Conservation (phyloP, 2,329 filamentous ascomycete species). For the Sphaerulina vaccinii region DNA sequence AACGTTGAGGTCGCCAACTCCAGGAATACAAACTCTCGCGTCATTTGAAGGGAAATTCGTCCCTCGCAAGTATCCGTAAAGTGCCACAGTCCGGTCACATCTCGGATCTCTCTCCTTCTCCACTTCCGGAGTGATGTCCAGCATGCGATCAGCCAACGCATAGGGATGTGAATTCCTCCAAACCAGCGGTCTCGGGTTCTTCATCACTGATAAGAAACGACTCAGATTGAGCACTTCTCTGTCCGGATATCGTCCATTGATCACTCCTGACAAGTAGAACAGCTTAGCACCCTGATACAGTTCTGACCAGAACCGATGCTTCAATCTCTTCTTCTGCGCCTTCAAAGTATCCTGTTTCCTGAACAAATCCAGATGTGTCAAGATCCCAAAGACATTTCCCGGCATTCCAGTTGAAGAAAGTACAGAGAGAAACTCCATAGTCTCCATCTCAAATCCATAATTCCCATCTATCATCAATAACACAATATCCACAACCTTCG, state of each 20-base stretch:
- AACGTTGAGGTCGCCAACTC: conserved; percentile 84
- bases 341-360: conserved; percentile 88
- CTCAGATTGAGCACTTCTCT: conserved; percentile 94
- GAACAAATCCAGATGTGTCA: conserved; percentile 95
- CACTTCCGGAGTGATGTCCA: conserved; percentile 91
- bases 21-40: conserved; percentile 87
- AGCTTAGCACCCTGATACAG: conserved; percentile 95
- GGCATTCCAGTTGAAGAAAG: conserved; percentile 95
- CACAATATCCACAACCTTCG: conserved; percentile 96
- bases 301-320: conserved; percentile 95
- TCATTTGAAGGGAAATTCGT: conserved; percentile 88
- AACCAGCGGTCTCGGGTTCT: conserved; percentile 91
- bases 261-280: conserved; percentile 93
- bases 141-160: conserved; percentile 85
- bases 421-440: conserved; percentile 97
- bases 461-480: conserved; percentile 98
- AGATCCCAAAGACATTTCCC: conserved; percentile 94
- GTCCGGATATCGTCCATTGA: conserved; percentile 95
- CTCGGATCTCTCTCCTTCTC: conserved; percentile 84
- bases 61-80: conserved; percentile 91
- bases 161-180: conserved; percentile 98
- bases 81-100: conserved; percentile 83
- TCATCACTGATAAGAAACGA: conserved; percentile 96
- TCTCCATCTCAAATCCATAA: conserved; percentile 99
- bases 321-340: conserved; percentile 92